Conservation (phyloP, 768 basidiomycete species). For the Trametes coccinea region DNA sequence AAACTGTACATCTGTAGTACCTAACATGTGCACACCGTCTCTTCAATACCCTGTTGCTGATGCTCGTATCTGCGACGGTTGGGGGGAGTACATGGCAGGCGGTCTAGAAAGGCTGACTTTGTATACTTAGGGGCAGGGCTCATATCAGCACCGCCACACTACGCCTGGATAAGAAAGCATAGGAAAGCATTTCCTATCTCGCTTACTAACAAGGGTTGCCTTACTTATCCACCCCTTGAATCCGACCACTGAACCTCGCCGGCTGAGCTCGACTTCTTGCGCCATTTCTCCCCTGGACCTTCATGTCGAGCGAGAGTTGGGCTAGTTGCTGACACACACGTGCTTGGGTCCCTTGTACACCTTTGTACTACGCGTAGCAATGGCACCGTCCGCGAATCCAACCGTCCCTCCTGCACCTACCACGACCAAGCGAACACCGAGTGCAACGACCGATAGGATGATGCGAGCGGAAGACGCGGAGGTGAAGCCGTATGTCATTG, state of each 20-base stretch:
- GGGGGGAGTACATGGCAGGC: too few relatives aligned
- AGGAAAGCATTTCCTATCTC: too few relatives aligned
- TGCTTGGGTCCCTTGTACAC: conserved; percentile 7
- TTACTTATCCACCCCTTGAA: background rate
- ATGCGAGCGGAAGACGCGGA: conserved; percentile 60
- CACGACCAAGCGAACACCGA: conserved; percentile 24
- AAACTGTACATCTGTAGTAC: too few relatives aligned
- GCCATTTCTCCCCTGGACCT: background rate
- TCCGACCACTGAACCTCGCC: background rate
- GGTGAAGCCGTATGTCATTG: conserved; percentile 74
- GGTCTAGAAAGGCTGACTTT: too few relatives aligned
- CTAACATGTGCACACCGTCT: too few relatives aligned
- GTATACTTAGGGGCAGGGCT: too few relatives aligned
- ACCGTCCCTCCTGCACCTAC: conserved; percentile 11
- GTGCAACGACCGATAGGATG: conserved; percentile 20
- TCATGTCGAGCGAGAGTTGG: background rate
- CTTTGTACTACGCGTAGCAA: conserved; percentile 9
- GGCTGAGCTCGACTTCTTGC: background rate
- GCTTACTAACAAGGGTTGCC: too few relatives aligned
- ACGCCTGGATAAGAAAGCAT: too few relatives aligned
- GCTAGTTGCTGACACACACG: background rate
- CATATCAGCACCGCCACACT: too few relatives aligned
- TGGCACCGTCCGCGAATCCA: conserved; percentile 27
- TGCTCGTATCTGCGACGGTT: too few relatives aligned
- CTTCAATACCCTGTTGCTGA: too few relatives aligned